Evolutionary conservation across 2,329 filamentous ascomycete species (phyloP).

Genomic region (Phaeosphaeriaceae sp.): DNA sequence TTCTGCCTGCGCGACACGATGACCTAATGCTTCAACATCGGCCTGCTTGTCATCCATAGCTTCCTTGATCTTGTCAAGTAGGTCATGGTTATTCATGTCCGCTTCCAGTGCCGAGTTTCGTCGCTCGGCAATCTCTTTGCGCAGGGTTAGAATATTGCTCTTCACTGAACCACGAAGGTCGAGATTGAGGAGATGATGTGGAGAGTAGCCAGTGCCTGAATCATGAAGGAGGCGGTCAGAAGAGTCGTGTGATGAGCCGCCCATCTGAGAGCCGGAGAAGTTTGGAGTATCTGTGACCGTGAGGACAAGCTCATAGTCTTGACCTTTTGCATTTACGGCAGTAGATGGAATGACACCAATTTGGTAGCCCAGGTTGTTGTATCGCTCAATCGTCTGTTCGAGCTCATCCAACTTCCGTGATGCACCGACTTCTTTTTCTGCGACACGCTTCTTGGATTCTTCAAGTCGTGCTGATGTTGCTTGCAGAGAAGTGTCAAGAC

Average conservation of each 20-base stretch:
- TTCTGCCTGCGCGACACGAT: constrained; percentile 84
- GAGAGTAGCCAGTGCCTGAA: constrained; percentile 83
- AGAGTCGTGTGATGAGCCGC: constrained; percentile 50
- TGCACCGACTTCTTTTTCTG: constrained; percentile 88
- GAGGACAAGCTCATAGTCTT: constrained; percentile 83
- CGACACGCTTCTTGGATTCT: constrained; percentile 80
- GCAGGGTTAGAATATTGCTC: constrained; percentile 74
- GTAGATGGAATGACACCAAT: constrained; percentile 87
- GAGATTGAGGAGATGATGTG: constrained; percentile 84
- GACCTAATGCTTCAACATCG: constrained; percentile 90
- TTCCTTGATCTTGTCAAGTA: constrained; percentile 93
- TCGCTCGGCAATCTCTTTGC: constrained; percentile 92
- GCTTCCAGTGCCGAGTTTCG: constrained; percentile 81
- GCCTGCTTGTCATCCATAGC: constrained; percentile 94
- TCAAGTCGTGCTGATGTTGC: constrained; percentile 77
- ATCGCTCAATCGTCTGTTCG: constrained; percentile 86
- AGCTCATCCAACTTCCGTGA: constrained; percentile 86
- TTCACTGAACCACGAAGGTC: constrained; percentile 86
- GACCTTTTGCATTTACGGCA: constrained; percentile 82
- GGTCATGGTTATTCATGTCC: constrained; percentile 93
- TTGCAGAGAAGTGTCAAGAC: constrained; percentile 88
- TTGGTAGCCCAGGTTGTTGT: constrained; percentile 94
- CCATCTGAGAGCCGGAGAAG: constrained; percentile 65
- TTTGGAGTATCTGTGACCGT: constrained; percentile 79
- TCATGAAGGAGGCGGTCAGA: constrained; percentile 83